These are phyloP conservation scores for Noccaea bulbosa DNA, from an alignment of 345 rosid genomes.

Conservation along the genomic window DNA sequence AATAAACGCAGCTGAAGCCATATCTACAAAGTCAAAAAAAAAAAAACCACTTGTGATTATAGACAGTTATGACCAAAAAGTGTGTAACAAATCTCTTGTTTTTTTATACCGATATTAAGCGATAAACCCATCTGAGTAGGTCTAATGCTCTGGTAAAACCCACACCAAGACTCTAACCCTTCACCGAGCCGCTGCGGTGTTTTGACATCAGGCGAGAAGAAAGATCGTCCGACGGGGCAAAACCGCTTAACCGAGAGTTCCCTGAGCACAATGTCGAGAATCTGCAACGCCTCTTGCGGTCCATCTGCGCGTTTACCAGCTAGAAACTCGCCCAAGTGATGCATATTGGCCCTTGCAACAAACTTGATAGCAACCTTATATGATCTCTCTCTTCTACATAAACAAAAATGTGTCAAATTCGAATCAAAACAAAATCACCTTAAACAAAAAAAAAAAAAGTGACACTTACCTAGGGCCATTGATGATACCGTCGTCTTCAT, in stretches of 20 bases:
- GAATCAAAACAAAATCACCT: not conserved
- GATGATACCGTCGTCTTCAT: conserved; percentile 72
- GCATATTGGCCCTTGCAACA: conserved; percentile 83
- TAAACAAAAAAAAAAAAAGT: not conserved
- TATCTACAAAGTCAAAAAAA: conserved; percentile 53
- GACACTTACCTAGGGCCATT: conserved; percentile 79
- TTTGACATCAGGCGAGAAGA: conserved; percentile 86
- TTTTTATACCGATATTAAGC: conserved; percentile 72
- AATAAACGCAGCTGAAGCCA: conserved; percentile 97
- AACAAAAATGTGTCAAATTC: conserved; percentile 1
- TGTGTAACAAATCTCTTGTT: not conserved
- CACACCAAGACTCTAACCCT: conserved; percentile 98
- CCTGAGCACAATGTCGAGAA: conserved; percentile 89
- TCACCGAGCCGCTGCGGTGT: conserved; percentile 86
- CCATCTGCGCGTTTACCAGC: conserved; percentile 93
- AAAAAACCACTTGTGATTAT: conserved; percentile 7
- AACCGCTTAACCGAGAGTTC: conserved; percentile 84
- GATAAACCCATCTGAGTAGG: conserved; percentile 99
- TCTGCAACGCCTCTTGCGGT: conserved; percentile 89
- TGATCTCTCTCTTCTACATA: conserved; percentile 74
- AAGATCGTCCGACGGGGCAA: conserved; percentile 86
- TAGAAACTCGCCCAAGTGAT: conserved; percentile 84
- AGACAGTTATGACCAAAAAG: not conserved
- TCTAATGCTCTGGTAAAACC: conserved; percentile 95
- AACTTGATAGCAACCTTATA: conserved; percentile 85